phyloP scores from a whole-genome alignment of 805 yeast species.

The Tetrapisispora namnaoensis region DNA sequence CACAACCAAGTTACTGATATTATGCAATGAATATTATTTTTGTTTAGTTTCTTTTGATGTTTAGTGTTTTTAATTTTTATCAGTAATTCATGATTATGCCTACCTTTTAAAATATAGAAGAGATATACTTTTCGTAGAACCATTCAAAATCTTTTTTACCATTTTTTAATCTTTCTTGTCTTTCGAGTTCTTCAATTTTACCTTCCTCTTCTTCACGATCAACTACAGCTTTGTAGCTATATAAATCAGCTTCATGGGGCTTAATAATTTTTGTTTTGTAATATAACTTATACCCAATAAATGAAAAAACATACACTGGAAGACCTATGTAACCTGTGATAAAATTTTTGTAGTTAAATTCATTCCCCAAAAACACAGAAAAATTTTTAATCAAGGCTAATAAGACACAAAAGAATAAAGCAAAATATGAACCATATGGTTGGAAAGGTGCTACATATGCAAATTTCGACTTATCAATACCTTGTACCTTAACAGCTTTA shows the following conservation, averaged over 20 bases:
- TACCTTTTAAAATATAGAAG: constrained; percentile 36
- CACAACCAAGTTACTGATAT: background rate
- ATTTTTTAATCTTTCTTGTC: constrained; percentile 19
- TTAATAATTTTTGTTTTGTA: constrained; percentile 39
- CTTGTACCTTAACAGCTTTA: constrained; percentile 59
- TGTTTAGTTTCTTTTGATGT: background rate
- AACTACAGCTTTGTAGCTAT: constrained; percentile 19
- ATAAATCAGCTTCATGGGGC: constrained; percentile 48
- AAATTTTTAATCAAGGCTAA: constrained; percentile 60
- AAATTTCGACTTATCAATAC: constrained; percentile 44
- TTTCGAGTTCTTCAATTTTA: constrained; percentile 24
- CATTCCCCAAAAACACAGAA: constrained; percentile 56
- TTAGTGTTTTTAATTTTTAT: too few relatives aligned
- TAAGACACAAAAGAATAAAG: constrained; percentile 43
- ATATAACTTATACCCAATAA: constrained; percentile 50
- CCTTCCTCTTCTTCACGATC: constrained; percentile 29
- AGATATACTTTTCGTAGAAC: constrained; percentile 40
- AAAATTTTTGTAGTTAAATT: constrained; percentile 53
- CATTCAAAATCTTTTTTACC: constrained; percentile 32
- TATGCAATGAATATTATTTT: constrained; percentile 1
- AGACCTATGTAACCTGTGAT: constrained; percentile 73
- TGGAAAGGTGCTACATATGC: constrained; percentile 58
- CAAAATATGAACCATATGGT: constrained; percentile 56
- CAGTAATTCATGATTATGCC: background rate
- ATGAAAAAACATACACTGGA: constrained; percentile 42